Base-by-base conservation (phyloP, 208 protist genomes). In the Crithidia expoeki region DNA sequence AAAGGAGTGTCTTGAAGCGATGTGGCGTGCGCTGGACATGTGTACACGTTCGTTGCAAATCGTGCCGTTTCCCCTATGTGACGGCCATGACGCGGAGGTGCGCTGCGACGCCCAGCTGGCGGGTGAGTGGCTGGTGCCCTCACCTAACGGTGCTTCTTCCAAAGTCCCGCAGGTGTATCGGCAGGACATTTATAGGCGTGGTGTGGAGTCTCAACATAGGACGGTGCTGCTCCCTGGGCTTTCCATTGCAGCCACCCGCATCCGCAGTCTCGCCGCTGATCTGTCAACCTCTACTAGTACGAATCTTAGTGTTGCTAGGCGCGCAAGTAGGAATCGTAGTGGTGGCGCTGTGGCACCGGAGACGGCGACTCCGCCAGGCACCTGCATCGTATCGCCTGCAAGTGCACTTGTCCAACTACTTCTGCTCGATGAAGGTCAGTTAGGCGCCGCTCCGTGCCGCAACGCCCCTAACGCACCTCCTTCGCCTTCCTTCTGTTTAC, bases 171-270 rank as follows among this genome's bases (percentile, higher is more conserved):
- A 64, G 32, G 42, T 72, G 46, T 46, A 46, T 4, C 25, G 55
- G n/a, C 53, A 42, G 23, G 49, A 36, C 14, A 33, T 11, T 9
- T 34, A 56, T 46, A 42, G 67, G 5, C 9, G 21, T 27, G 19
- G 44, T 28, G 44, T 78, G 50, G 21, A 28, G 21, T 28, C 62
- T 32, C 42, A 55, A 23, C 57, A 53, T 14, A 55, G 63, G 27
- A 44, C 56, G 12, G 68, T 88, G 44, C 70, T 84, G 5, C 44
- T 79, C 4, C 82, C 82, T 2, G 82, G 74, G 23, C 59, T 88
- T 7, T 64, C 82, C 30, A 79, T 88, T 21, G 78, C 82, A 0
- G 79, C 75, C 28, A 84, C 79, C 2, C 65, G 59, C 52, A 73
- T 83, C 38, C 19, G 53, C 51, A 79, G 69, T 21, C 30, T 62